Evolutionary conservation across 176 grass and related monocot species (phyloP).

Genomic region (Lolium multiflorum): DNA sequence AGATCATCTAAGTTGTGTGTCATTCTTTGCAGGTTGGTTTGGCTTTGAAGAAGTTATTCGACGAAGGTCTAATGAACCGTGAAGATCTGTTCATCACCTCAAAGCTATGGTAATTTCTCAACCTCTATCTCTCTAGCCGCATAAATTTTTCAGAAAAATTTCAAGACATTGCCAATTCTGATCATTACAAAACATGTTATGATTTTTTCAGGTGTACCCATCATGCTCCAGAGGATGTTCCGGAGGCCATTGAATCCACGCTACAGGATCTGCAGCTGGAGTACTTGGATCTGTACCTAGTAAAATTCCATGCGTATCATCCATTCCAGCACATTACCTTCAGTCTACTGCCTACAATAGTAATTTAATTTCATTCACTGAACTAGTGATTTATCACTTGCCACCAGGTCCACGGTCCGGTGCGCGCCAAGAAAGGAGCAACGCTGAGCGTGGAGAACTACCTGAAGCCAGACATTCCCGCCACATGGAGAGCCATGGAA

Average conservation of each 20-base stretch:
- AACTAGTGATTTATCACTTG: neutral
- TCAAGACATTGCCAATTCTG: neutral
- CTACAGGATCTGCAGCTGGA: slow-evolving; percentile 28
- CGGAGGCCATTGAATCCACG: slow-evolving; percentile 4
- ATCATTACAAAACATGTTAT: neutral
- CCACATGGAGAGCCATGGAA: slow-evolving; percentile 61
- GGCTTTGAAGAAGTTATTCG: slow-evolving; percentile 60
- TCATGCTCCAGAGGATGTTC: slow-evolving; percentile 37
- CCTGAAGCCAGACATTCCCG: slow-evolving; percentile 45
- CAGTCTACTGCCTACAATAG: neutral
- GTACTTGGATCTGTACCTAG: slow-evolving; percentile 42
- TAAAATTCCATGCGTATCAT: slow-evolving; percentile 1
- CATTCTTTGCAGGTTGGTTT: slow-evolving; percentile 58
- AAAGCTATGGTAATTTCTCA: slow-evolving; percentile 60
- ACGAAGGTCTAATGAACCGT: slow-evolving; percentile 55
- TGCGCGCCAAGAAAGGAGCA: slow-evolving; percentile 49
- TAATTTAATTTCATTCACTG: no score
- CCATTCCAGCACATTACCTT: neutral
- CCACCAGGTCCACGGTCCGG: slow-evolving; percentile 44
- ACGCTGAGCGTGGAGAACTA: slow-evolving; percentile 44
- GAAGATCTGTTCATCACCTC: slow-evolving; percentile 83
- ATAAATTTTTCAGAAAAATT: neutral
- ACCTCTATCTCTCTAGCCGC: neutral
- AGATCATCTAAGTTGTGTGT: neutral
- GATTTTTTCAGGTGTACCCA: slow-evolving; percentile 23